Base-by-base conservation (phyloP, 73 alveolate species). In the Paramecium octaurelia region DNA sequence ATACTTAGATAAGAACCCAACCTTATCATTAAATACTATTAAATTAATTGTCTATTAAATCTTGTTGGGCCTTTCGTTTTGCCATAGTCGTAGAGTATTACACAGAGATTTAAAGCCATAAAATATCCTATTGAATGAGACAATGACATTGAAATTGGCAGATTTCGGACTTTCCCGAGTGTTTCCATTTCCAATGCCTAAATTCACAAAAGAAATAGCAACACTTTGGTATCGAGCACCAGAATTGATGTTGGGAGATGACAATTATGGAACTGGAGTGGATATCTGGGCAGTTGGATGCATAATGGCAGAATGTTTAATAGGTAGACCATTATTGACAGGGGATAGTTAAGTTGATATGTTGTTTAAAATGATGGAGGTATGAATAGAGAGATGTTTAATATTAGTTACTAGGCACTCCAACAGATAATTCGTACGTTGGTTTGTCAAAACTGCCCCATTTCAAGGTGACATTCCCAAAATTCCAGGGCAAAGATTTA, bases 251-350 rank as follows among this genome's bases (percentile, higher is more conserved):
- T 93, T 98, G 43, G 99, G 99, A n/a, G 95, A 96, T 18, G 93
- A 85, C 11, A 24, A 85, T 20, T 96, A 96, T 92, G 96, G 97
- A 10, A 95, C 97, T 68, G 98, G 98, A n/a, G 94, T 97, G 11
- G 99, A 98, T 95, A 95, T 97, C 92, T 98, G 99, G 99, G 86
- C 98, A 2, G 97, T 97, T n/a, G 99, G 99, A 21, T 97, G 99
- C 60, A 94, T 98, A 12, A 91, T 98, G 84, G 99, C 98, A 12
- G 99, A 98, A 92, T 92, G 97, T 60, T 89, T 98, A 23, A 85
- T 94, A 42, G 95, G 94, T 44, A 97, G 93, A 44, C 99, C 99
- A 16, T 43, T 98, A 12, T 95, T 98, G 85, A 88, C 94, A 71
- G 99, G 99, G 21, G 98, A 95, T 24, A 95, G 98, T 54, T 97